Conservation (phyloP, 2,329 filamentous ascomycete genomes). For the Aspergillus awamori region DNA sequence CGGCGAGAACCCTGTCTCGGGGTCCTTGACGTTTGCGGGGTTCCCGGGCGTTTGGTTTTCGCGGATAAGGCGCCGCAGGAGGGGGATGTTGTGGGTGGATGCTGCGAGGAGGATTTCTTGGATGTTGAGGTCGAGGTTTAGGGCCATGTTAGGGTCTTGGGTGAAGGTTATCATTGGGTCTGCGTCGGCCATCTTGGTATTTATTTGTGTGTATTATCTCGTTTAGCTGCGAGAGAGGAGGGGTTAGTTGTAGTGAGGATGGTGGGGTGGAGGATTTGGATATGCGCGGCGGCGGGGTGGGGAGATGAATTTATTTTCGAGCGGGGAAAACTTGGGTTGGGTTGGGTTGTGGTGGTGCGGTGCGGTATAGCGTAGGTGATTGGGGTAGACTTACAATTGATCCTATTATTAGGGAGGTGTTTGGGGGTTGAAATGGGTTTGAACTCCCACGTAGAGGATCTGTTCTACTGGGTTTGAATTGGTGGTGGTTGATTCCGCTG, state of each 20-base stretch:
- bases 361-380: too few relatives aligned
- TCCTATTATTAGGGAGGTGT: background rate
- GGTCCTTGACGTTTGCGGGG: constrained; percentile 76
- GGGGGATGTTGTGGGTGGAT: constrained; percentile 66
- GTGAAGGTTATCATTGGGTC: background rate
- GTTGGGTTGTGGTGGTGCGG: background rate
- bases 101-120: constrained; percentile 69
- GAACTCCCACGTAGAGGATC: background rate
- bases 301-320: background rate
- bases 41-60: constrained; percentile 49
- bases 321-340: background rate
- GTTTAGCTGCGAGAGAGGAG: too few relatives aligned
- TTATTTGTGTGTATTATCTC: constrained; percentile 6
- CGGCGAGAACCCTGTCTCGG: constrained; percentile 81
- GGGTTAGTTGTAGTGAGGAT: background rate
- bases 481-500: constrained; percentile 6
- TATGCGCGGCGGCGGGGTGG: background rate
- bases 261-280: background rate
- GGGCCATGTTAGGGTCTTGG: constrained; percentile 26
- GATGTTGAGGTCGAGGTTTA: constrained; percentile 44
- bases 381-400: background rate
- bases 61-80: constrained; percentile 70
- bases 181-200: background rate
- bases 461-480: background rate
- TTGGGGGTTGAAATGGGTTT: background rate